phyloP scores from a whole-genome alignment of 768 basidiomycete species.

The Termitomyces sp. region DNA sequence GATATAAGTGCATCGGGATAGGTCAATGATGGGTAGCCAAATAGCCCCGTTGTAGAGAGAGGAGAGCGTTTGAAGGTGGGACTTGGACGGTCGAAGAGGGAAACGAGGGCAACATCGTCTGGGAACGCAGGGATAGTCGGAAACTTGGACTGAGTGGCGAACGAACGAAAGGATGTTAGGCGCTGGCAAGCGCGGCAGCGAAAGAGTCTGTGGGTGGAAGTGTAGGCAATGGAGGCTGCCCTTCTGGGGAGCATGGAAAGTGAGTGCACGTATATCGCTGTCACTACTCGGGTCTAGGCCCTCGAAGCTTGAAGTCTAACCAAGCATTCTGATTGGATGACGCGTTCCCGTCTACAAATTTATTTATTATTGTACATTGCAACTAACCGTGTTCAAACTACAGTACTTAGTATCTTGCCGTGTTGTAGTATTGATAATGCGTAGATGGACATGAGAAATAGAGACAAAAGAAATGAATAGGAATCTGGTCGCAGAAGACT shows the following conservation, averaged over 20 bases:
- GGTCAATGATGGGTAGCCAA: slow-evolving; percentile 72
- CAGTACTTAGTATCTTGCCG: neutral
- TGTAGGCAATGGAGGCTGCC: slow-evolving; percentile 39
- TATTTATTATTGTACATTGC: no score
- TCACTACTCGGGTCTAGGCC: neutral
- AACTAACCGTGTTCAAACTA: neutral
- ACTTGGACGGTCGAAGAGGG: slow-evolving; percentile 69
- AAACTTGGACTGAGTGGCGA: slow-evolving; percentile 35
- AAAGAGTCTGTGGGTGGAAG: slow-evolving; percentile 23
- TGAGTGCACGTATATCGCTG: neutral
- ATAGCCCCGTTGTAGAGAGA: slow-evolving; percentile 71
- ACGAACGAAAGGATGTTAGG: slow-evolving; percentile 20
- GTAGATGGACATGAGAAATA: slow-evolving; percentile 5
- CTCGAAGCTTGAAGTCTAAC: neutral
- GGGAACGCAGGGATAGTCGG: slow-evolving; percentile 53
- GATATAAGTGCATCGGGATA: slow-evolving; percentile 65
- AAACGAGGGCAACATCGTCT: slow-evolving; percentile 64
- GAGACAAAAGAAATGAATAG: neutral
- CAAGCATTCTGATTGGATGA: slow-evolving; percentile 7
- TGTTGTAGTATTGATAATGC: slow-evolving; percentile 4
- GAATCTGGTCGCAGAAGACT: slow-evolving; percentile 6
- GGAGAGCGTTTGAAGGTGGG: slow-evolving; percentile 34
- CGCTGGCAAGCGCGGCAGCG: slow-evolving; percentile 20
- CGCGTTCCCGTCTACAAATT: neutral
- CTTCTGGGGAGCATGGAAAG: slow-evolving; percentile 40